Evolutionary conservation across 2,329 filamentous ascomycete species (phyloP).

Genomic region (Cladosporium sp.): DNA sequence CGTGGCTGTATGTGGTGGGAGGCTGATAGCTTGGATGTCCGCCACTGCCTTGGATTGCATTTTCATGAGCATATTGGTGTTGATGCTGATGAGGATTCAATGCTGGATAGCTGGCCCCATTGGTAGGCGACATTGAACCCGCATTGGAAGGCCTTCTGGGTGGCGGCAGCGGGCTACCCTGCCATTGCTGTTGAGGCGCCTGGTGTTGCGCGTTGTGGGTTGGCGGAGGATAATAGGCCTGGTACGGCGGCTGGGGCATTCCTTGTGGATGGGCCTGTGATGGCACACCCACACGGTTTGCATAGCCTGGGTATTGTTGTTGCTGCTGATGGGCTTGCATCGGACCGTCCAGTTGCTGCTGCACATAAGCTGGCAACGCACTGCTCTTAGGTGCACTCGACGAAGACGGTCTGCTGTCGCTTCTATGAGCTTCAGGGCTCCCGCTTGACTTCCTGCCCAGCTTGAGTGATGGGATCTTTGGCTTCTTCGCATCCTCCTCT

Average conservation of each 20-base stretch:
- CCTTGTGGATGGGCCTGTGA: background rate
- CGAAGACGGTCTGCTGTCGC: conserved; percentile 1
- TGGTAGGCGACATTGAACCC: conserved; percentile 20
- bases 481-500: conserved; percentile 57
- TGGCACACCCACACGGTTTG: background rate
- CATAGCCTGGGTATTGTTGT: background rate
- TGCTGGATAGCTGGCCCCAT: conserved; percentile 18
- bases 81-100: conserved; percentile 41
- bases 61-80: conserved; percentile 44
- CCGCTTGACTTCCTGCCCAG: conserved; percentile 38
- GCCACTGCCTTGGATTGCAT: conserved; percentile 26
- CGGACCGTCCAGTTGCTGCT: conserved; percentile 23
- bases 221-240: conserved; percentile 9
- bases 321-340: conserved; percentile 9
- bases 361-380: conserved; percentile 22
- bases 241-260: background rate
- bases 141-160: conserved; percentile 19
- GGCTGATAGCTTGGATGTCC: conserved; percentile 20
- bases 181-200: conserved; percentile 28
- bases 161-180: conserved; percentile 23
- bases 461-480: conserved; percentile 60
- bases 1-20: background rate
- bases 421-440: conserved; percentile 23
- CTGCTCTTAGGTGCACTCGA: conserved; percentile 13
- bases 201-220: conserved; percentile 13